A percentile compares a stretch with the other conserved stretches of the same genome.
phyloP scores from a whole-genome alignment of 2,329 filamentous ascomycete genomes.

The Sporothrix humicola region DNA sequence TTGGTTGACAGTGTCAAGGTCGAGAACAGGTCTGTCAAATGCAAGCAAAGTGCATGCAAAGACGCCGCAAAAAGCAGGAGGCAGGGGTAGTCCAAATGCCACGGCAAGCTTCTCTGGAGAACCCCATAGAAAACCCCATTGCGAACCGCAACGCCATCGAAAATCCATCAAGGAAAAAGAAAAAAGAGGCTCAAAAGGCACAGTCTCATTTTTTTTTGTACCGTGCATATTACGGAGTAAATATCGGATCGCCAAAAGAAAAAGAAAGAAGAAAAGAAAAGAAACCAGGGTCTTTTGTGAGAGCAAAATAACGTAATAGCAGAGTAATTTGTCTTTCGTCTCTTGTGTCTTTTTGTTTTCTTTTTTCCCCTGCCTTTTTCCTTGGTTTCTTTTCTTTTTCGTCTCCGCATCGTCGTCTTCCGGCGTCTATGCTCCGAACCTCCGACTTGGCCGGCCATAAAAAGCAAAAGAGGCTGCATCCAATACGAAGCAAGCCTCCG shows the following conservation, averaged over 20 bases:
- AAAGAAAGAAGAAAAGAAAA: neutral
- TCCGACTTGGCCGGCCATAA: neutral
- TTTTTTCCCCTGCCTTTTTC: neutral
- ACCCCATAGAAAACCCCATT: neutral
- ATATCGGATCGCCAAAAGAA: neutral
- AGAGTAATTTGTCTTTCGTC: neutral
- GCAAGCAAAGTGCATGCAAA: neutral
- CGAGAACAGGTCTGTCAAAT: neutral
- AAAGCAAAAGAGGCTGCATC: neutral
- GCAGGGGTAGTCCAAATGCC: neutral
- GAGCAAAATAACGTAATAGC: neutral
- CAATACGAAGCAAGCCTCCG: neutral
- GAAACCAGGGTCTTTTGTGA: neutral
- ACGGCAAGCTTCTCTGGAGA: neutral
- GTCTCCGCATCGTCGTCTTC: neutral
- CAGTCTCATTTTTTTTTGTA: neutral
- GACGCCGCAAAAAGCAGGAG: slow-evolving; percentile 8
- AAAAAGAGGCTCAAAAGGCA: neutral
- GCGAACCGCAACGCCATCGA: neutral
- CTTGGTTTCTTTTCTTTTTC: neutral
- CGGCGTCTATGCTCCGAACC: neutral
- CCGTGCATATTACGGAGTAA: neutral
- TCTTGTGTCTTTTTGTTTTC: neutral
- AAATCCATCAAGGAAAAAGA: neutral
- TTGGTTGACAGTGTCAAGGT: neutral